These are phyloP conservation scores for Vitis hybrid DNA, from an alignment of 177 flowering plant species.

Conservation along the genomic window DNA sequence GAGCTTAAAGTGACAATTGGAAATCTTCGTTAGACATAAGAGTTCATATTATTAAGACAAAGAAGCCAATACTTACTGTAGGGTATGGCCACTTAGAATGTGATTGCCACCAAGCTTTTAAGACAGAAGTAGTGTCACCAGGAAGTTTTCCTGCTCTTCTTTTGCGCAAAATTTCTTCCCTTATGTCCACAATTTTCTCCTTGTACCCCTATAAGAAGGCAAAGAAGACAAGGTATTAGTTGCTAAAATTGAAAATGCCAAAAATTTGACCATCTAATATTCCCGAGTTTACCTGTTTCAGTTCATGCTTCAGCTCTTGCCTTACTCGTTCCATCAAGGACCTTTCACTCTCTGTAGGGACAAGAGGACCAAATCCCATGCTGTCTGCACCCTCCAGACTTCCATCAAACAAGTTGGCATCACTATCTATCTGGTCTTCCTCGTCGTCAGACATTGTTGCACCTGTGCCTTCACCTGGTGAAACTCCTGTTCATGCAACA, in stretches of 20 bases:
- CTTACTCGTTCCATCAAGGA: slow-evolving; percentile 81
- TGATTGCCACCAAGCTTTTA: slow-evolving; percentile 82
- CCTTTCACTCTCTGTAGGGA: slow-evolving; percentile 77
- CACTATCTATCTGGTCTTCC: slow-evolving; percentile 65
- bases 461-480: slow-evolving; percentile 81
- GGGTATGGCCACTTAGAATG: slow-evolving; percentile 90
- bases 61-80: slow-evolving; percentile 42
- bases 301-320: slow-evolving; percentile 73
- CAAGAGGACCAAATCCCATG: slow-evolving; percentile 71
- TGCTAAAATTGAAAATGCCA: background rate
- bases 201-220: slow-evolving; percentile 56
- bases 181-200: slow-evolving; percentile 68
- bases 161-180: slow-evolving; percentile 79
- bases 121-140: slow-evolving; percentile 74
- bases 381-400: slow-evolving; percentile 51
- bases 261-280: background rate
- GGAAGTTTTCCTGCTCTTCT: slow-evolving; percentile 83
- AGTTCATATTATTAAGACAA: background rate
- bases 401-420: slow-evolving; percentile 62
- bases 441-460: slow-evolving; percentile 90
- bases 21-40: too few species aligned
- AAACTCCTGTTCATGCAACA: slow-evolving; percentile 44
- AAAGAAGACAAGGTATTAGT: background rate
- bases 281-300: slow-evolving; percentile 50
- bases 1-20: too few species aligned